Conservation (phyloP, 2,329 filamentous ascomycete genomes). For the Neocucurbitaria cava region DNA sequence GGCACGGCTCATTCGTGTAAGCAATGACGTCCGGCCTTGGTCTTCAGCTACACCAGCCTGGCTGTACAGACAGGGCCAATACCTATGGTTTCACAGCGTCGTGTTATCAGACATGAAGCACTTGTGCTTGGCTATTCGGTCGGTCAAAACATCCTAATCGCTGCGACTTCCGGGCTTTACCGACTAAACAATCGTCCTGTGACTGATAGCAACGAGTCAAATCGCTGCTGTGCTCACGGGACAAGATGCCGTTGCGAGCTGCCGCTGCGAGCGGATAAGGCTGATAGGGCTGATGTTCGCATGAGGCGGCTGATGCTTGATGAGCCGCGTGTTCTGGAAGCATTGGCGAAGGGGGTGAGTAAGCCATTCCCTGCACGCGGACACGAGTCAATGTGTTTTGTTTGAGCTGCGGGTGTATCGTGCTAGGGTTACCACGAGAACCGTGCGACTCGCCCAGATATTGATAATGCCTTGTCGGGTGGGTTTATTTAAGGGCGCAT, state of each 20-base stretch:
- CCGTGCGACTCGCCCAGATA: background rate
- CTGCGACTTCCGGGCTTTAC: background rate
- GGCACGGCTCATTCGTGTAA: background rate
- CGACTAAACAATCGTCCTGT: background rate
- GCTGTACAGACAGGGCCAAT: background rate
- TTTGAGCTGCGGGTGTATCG: too few relatives aligned
- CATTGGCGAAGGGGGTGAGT: background rate
- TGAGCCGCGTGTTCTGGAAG: background rate
- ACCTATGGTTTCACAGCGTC: background rate
- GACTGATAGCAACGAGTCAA: background rate
- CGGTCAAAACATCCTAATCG: background rate
- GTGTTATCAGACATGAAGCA: background rate
- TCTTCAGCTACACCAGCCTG: background rate
- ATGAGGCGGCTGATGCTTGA: background rate
- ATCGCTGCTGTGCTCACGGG: background rate
- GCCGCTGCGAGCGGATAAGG: background rate
- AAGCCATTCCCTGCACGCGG: background rate
- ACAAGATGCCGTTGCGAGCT: background rate
- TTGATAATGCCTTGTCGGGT: background rate
- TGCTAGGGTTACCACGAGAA: background rate
- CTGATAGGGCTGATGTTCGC: conserved; percentile 1
- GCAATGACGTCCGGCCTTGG: background rate
- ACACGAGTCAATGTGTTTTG: background rate
- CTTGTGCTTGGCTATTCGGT: background rate
- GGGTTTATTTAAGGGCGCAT: background rate